A percentile compares a stretch with the other conserved stretches of the same genome.
phyloP scores from a whole-genome alignment of 352 stramenopile species.

The Ophiocytium majus region DNA sequence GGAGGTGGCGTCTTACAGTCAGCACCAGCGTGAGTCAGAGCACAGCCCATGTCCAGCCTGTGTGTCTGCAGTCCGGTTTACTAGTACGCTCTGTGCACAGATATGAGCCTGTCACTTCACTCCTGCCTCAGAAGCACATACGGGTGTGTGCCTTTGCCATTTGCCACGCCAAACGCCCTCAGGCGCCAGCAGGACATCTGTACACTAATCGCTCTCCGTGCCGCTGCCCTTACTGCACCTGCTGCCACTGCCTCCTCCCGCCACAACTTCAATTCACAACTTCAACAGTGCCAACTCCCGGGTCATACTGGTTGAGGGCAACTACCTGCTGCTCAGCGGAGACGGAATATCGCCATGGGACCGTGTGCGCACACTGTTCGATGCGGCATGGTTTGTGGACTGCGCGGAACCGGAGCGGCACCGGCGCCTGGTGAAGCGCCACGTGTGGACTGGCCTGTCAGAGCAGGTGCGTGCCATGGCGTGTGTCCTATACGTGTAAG shows the following conservation, averaged over 20 bases:
- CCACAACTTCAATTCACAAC: too few species aligned
- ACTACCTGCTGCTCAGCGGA: constrained; percentile 55
- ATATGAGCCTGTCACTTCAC: too few species aligned
- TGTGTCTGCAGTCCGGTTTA: too few species aligned
- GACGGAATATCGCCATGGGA: constrained; percentile 39
- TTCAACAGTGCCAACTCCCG: constrained; percentile 24
- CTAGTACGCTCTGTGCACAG: too few species aligned
- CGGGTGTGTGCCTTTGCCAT: too few species aligned
- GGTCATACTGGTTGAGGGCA: constrained; percentile 56
- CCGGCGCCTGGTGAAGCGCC: constrained; percentile 10
- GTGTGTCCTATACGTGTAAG: too few species aligned
- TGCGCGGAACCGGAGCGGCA: constrained; percentile 26
- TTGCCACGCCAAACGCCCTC: background rate
- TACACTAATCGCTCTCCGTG: background rate
- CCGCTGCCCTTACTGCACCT: too few species aligned
- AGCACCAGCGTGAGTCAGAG: too few species aligned
- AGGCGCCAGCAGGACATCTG: background rate
- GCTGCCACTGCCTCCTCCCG: too few species aligned
- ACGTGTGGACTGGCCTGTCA: constrained; percentile 1
- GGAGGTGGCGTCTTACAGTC: too few species aligned
- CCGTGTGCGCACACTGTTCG: constrained; percentile 38
- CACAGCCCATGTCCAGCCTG: too few species aligned
- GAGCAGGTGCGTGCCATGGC: background rate
- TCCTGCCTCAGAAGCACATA: too few species aligned
- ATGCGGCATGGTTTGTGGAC: constrained; percentile 50